Conservation (phyloP, 1,284 basidiomycete genomes). For the Malassezia arunalokei region DNA sequence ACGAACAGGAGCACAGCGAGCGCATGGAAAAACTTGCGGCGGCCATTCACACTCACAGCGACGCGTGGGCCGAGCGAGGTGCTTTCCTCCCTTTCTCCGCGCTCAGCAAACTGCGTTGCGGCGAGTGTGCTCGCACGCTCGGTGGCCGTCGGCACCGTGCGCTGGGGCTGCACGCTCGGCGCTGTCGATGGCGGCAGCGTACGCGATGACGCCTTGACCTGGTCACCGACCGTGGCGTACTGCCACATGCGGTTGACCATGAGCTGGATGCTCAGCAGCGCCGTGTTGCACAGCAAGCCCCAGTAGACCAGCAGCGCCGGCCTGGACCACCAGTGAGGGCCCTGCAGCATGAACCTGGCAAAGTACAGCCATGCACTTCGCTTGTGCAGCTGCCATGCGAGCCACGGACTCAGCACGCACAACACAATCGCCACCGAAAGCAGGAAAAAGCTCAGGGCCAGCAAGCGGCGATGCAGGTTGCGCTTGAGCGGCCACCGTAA, state of each 20-base stretch:
- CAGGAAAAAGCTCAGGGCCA: conserved; percentile 74
- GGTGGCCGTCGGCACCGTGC: conserved; percentile 1
- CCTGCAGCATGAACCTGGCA: conserved; percentile 55
- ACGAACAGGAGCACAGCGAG: conserved; percentile 90
- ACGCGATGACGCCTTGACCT: conserved; percentile 8
- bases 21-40: conserved; percentile 93
- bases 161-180: neutral
- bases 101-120: neutral
- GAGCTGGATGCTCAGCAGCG: conserved; percentile 50
- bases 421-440: conserved; percentile 66
- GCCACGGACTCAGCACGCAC: conserved; percentile 82
- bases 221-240: conserved; percentile 15
- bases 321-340: conserved; percentile 68
- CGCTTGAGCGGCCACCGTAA: conserved; percentile 80
- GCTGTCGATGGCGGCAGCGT: conserved; percentile 7
- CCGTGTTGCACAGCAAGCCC: conserved; percentile 64
- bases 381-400: conserved; percentile 69
- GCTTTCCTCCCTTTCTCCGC: neutral
- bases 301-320: conserved; percentile 71
- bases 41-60: conserved; percentile 68
- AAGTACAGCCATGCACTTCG: conserved; percentile 84
- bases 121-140: conserved; percentile 8
- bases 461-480: conserved; percentile 64
- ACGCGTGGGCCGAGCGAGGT: conserved; percentile 6
- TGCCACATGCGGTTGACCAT: conserved; percentile 18